These are phyloP conservation scores for Dioscorea alata DNA, from an alignment of 106 monocot genomes.

Conservation along the genomic window DNA sequence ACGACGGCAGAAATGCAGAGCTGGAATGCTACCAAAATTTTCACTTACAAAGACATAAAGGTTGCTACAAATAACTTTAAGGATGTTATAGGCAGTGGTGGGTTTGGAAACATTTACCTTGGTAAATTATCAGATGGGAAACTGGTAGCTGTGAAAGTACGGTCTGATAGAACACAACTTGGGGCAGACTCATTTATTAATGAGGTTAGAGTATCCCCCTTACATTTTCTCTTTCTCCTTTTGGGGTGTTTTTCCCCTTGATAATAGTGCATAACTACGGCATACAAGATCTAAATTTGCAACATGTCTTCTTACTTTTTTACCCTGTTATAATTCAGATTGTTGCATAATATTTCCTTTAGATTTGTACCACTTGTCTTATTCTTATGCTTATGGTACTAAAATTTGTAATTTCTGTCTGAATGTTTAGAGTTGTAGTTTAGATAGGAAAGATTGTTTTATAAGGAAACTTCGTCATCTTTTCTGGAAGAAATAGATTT, in stretches of 20 bases:
- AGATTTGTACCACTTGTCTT: too few species aligned
- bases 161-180: constrained; percentile 40
- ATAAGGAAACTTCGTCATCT: too few species aligned
- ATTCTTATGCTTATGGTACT: too few species aligned
- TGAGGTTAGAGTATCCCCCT: constrained; percentile 18
- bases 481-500: too few species aligned
- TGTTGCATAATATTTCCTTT: too few species aligned
- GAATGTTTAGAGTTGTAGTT: too few species aligned
- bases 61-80: constrained; percentile 37
- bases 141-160: constrained; percentile 39
- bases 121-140: constrained; percentile 36
- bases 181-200: constrained; percentile 51
- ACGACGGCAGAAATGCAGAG: constrained; percentile 20
- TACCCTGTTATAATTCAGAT: too few species aligned
- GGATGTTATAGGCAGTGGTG: constrained; percentile 34
- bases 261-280: too few species aligned
- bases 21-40: constrained; percentile 20
- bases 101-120: constrained; percentile 35
- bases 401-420: too few species aligned
- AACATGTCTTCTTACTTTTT: too few species aligned
- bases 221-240: not conserved
- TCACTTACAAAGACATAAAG: constrained; percentile 43
- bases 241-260: not conserved
- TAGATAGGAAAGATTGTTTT: too few species aligned
- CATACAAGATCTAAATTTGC: too few species aligned